Evolutionary conservation across 1,284 basidiomycete genomes (phyloP).

Genomic region (Xerocomus nothofagi): DNA sequence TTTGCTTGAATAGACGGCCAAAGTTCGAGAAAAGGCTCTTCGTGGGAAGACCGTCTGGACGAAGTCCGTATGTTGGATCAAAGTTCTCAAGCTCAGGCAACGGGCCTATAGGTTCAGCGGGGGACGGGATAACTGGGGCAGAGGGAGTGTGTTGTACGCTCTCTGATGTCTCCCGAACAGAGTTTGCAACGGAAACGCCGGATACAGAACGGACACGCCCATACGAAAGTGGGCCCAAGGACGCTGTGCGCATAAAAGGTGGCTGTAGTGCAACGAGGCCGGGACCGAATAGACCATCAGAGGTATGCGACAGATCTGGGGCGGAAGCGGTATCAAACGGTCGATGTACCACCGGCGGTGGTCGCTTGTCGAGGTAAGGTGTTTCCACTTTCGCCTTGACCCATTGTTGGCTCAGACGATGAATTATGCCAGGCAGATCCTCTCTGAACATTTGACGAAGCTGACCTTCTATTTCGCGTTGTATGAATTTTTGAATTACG

Average conservation of each 20-base stretch:
- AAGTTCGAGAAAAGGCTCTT: conserved; percentile 74
- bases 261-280: conserved; percentile 12
- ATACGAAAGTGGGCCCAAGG: conserved; percentile 23
- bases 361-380: conserved; percentile 63
- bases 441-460: conserved; percentile 97
- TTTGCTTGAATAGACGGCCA: conserved; percentile 65
- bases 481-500: conserved; percentile 96
- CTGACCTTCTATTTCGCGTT: conserved; percentile 96
- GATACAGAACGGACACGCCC: conserved; percentile 27
- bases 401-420: conserved; percentile 95
- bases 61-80: conserved; percentile 97
- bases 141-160: conserved; percentile 23
- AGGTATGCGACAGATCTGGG: conserved; percentile 23
- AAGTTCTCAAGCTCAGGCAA: conserved; percentile 84
- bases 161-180: conserved; percentile 27
- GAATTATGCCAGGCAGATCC: conserved; percentile 96
- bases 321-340: conserved; percentile 32
- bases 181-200: conserved; percentile 39
- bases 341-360: conserved; percentile 37
- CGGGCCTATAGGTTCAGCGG: conserved; percentile 47
- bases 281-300: conserved; percentile 13
- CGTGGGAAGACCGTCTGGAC: conserved; percentile 82
- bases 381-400: conserved; percentile 83
- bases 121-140: conserved; percentile 24
- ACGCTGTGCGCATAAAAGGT: conserved; percentile 17